Percentiles rank a stretch among this genome's conserved stretches.
Conservation (phyloP, 305 asterid species). For the Solanum chacoense region DNA sequence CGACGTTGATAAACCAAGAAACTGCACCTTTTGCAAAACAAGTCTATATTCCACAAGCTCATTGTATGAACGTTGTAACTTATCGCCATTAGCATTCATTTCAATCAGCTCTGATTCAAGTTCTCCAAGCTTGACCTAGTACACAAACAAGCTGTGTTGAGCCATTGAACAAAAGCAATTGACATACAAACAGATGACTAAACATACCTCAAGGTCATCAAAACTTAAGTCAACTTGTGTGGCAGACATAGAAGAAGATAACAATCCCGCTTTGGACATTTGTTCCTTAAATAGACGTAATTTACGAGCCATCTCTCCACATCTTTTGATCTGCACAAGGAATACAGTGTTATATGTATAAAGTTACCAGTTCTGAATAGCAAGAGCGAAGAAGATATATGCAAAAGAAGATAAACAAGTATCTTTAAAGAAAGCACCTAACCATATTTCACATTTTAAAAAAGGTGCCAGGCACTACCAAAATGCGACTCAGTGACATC, state of each 20-base stretch:
- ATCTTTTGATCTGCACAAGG: slow-evolving; percentile 66
- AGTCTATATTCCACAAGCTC: slow-evolving; percentile 91
- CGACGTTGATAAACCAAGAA: not conserved
- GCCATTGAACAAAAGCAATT: not conserved
- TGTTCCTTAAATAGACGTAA: slow-evolving; percentile 83
- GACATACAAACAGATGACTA: not conserved
- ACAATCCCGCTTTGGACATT: slow-evolving; percentile 75
- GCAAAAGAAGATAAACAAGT: not conserved
- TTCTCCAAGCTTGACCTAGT: slow-evolving; percentile 84
- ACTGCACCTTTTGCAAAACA: slow-evolving; percentile 67
- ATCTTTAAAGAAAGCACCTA: not conserved
- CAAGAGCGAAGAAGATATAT: not conserved
- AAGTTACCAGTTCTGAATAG: not conserved
- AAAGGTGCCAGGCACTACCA: not conserved
- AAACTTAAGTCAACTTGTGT: slow-evolving; percentile 39
- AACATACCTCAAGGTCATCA: slow-evolving; percentile 83
- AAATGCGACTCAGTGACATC: not conserved
- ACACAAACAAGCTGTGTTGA: not conserved
- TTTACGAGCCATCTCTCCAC: slow-evolving; percentile 98
- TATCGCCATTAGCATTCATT: slow-evolving; percentile 81
- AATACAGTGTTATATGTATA: slow-evolving; percentile 3
- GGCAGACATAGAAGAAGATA: slow-evolving; percentile 33
- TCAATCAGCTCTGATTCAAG: slow-evolving; percentile 93
- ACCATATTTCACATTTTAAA: not conserved
- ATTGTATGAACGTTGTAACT: slow-evolving; percentile 81